Base-by-base conservation (phyloP, 192 early-diverging fungal species). In the Coemansia sp. region DNA sequence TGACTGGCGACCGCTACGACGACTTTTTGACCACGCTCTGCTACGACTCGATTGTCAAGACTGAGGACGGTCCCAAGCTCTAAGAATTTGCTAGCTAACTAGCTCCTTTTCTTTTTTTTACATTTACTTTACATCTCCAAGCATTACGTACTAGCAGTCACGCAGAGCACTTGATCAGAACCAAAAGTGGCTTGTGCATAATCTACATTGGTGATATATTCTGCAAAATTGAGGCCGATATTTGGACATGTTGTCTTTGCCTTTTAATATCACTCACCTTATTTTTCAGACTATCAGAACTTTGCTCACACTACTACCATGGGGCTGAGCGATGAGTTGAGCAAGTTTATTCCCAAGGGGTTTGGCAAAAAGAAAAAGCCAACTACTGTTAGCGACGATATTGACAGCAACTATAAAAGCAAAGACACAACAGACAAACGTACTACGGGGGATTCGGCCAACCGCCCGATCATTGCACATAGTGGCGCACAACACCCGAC, bases 11-110 rank as follows among this genome's bases (percentile, higher is more conserved):
- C 65, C 79, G 82, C 69, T 97, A 96, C 76, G 90, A 92, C 65
- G 97, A 98, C 70, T 98, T 98, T 83, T 87, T 98, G 79, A 97
- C 97, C 69, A 91, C 92, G 8, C 85, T 96, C 60, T 91, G 95
- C 80, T 98, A 98, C 81, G 91, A 95, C 85, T 90, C 93, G 40
- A 96, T 98, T 70, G 81, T 91, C 68, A 69, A 71, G 72, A 72
- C 69, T 50, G 75, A 81, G 67, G 52, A 44, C 64, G 43, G 52
- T 22, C 53, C 80, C 72, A 83, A 64, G 70, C 73, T 83, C 43
- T 83, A 75, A 71, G 46, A 20, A 39, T 43, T 68, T 8, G 36
- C 36, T 8, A 38, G 8, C 24, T 53, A 13, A 11, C 4, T 16
- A 16, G 4, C 3, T 40, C 39, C 39, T 40, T 12, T 33, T 36